Evolutionary conservation across 495 filamentous ascomycete species (phyloP).

Genomic region (Penicillium tannophilum): DNA sequence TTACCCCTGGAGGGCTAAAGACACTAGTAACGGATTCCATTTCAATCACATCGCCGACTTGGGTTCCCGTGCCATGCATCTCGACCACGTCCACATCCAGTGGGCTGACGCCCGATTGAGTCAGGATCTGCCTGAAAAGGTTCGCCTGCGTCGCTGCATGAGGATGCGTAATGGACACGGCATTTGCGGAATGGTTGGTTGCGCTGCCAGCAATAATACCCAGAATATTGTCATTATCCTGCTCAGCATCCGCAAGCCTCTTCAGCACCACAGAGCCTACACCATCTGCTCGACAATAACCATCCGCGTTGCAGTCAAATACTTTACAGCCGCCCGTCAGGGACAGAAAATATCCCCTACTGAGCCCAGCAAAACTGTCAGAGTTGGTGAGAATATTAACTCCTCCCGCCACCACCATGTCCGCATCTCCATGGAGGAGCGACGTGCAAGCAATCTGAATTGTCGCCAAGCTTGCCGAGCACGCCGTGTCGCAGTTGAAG

Average conservation of each 20-base stretch:
- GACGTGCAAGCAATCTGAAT: constrained; percentile 62
- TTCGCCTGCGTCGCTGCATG: constrained; percentile 52
- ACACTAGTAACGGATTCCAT: constrained; percentile 32
- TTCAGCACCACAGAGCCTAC: constrained; percentile 49
- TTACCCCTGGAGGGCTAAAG: constrained; percentile 21
- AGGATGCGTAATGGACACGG: constrained; percentile 49
- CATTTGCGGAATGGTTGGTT: constrained; percentile 50
- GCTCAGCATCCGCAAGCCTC: constrained; percentile 44
- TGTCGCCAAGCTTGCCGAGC: constrained; percentile 59
- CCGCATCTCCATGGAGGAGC: constrained; percentile 60
- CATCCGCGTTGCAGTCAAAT: constrained; percentile 64
- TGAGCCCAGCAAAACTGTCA: constrained; percentile 69
- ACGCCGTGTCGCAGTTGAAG: constrained; percentile 74
- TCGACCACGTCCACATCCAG: constrained; percentile 55
- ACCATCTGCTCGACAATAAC: constrained; percentile 65
- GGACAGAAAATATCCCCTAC: constrained; percentile 67
- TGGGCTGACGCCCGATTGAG: constrained; percentile 48
- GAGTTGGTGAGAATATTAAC: constrained; percentile 66
- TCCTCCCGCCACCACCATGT: constrained; percentile 75
- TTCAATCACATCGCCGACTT: constrained; percentile 41
- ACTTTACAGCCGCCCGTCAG: constrained; percentile 62
- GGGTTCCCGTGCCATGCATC: constrained; percentile 50
- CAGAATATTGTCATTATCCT: constrained; percentile 48
- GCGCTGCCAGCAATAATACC: constrained; percentile 33
- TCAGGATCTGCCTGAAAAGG: constrained; percentile 46